These are phyloP conservation scores for Zizania latifolia DNA, from an alignment of 176 grass and related monocot species.

Conservation along the genomic window DNA sequence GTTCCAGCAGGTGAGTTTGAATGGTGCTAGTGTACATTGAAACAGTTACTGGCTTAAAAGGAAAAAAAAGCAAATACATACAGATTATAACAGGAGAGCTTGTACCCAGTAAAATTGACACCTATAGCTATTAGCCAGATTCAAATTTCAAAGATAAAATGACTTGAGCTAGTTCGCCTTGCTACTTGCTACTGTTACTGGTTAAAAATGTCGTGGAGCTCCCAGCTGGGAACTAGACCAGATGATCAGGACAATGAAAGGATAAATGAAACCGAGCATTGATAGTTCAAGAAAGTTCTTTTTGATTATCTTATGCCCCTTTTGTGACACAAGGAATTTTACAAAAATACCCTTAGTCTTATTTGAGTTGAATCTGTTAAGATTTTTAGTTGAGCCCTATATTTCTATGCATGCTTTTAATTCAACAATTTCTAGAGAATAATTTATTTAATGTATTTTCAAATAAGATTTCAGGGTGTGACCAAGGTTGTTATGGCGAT, in stretches of 20 bases:
- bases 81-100: neutral
- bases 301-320: too few relatives aligned
- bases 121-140: neutral
- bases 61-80: too few relatives aligned
- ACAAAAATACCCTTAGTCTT: too few relatives aligned
- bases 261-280: conserved; percentile 1
- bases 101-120: neutral
- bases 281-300: neutral
- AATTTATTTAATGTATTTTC: too few relatives aligned
- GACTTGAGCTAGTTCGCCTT: too few relatives aligned
- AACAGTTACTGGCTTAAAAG: neutral
- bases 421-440: too few relatives aligned
- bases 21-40: neutral
- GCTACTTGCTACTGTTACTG: neutral
- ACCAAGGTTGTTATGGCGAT: too few relatives aligned
- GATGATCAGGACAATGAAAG: neutral
- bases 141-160: neutral
- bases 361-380: too few relatives aligned
- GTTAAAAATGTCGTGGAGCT: neutral
- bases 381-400: too few relatives aligned
- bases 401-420: too few relatives aligned
- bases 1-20: neutral
- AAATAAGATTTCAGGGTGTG: too few relatives aligned
- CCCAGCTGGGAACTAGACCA: neutral
- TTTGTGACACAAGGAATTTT: too few relatives aligned